Evolutionary conservation across 2,329 filamentous ascomycete species (phyloP), one percentile per base, ranked within the genome.

Genomic region (Botryotinia calthae): DNA sequence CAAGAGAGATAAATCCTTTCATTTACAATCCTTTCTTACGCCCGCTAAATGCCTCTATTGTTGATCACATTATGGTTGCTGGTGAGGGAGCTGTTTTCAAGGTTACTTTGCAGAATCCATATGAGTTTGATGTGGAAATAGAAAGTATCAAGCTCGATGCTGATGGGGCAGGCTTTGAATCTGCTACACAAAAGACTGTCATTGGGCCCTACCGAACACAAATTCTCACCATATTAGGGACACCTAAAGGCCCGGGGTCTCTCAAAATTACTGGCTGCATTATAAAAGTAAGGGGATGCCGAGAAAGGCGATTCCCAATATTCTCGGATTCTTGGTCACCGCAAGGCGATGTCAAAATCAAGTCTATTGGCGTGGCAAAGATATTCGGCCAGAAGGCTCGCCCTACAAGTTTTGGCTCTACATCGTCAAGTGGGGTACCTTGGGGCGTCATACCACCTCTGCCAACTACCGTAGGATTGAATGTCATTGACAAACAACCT

Each of bases 11-110:
- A 75, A 94, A 96, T 74, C 96, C 96, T 0, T 97, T 99, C 78
- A 93, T 99, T 73, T 97, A 98, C 80, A 98, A 98, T 79, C 94
- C 96, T 0, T 98, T 98, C 79, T 83, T 94, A 31, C 94, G 94
- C 81, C 86, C 87, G 70, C 82, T 86, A 0, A 87, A 89, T 59
- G 86, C 91, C 69, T 86, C 87, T 37, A 84, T 84, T 28, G 84
- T 86, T 2, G 90, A 94, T 73, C 87, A 87, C 73, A 87, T 94
- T 1, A 85, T 98, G 44, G 93, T 98, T 31, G 90, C 93, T 7
- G 91, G 90, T 25, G 95, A 98, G 81, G 83, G 88, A 73, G 90
- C 93, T 2, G 89, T 87, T 6, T 97, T 98, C 82, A 88, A 88
- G 77, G 87, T 98, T 44, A 94, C 92, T 2, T 84, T 99, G 28